Conservation (phyloP, 2,329 filamentous ascomycete genomes). For the Immersiporthe knoxdaviesiana region DNA sequence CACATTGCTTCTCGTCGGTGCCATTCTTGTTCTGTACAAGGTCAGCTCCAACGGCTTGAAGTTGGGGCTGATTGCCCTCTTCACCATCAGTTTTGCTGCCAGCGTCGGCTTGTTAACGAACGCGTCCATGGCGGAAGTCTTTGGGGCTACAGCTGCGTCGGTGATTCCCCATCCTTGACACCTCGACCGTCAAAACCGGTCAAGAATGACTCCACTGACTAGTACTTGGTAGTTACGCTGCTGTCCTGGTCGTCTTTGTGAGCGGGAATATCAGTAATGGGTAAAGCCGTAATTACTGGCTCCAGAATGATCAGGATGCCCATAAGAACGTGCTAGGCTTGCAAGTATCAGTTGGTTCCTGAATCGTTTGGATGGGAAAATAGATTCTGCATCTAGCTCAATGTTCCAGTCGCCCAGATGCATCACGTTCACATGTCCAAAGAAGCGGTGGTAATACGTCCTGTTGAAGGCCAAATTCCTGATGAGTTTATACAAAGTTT, state of each 20-base stretch:
- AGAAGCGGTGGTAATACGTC: too few species aligned
- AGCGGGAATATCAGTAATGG: constrained; percentile 3
- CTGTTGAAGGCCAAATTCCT: too few species aligned
- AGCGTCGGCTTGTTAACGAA: constrained; percentile 15
- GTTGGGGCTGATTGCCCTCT: constrained; percentile 3
- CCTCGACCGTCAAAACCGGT: too few species aligned
- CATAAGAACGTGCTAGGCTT: too few species aligned
- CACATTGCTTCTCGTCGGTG: constrained; percentile 1
- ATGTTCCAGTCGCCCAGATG: too few species aligned
- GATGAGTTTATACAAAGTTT: too few species aligned
- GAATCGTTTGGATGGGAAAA: too few species aligned
- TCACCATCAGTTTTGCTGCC: constrained; percentile 7
- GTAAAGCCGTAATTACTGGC: too few species aligned
- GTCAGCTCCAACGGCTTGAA: constrained; percentile 2
- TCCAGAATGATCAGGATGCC: too few species aligned
- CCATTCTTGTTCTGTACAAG: constrained; percentile 5
- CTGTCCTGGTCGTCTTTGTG: constrained; percentile 1
- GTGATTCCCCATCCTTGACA: not conserved
- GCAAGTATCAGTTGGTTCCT: too few species aligned
- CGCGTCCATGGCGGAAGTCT: constrained; percentile 11
- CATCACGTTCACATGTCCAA: too few species aligned
- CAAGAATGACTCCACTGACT: not conserved
- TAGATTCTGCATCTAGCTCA: too few species aligned
- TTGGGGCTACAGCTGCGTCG: constrained; percentile 12
- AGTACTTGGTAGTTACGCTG: not conserved